phyloP scores from a whole-genome alignment of 176 grass and related monocot genomes.

The Aegilops umbellulata region DNA sequence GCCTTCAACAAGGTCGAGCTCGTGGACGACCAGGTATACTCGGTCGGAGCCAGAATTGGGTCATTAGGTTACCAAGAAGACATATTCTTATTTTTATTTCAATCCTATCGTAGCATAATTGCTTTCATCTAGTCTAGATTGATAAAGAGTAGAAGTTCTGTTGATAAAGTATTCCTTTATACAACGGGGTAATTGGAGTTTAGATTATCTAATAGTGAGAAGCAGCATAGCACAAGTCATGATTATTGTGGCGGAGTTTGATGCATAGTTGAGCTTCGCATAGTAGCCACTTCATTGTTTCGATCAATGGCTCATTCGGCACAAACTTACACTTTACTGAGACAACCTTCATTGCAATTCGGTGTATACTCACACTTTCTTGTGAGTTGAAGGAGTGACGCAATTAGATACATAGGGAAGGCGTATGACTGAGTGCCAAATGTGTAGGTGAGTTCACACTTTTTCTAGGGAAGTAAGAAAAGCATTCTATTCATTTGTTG shows the following conservation, averaged over 20 bases:
- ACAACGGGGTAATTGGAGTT: neutral
- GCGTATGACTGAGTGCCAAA: too few species aligned
- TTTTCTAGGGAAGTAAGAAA: too few species aligned
- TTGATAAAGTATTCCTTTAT: too few species aligned
- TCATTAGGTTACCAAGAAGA: neutral
- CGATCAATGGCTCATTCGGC: neutral
- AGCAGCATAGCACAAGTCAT: neutral
- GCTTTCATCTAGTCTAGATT: neutral
- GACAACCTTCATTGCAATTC: neutral
- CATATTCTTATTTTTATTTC: neutral
- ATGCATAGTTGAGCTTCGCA: neutral
- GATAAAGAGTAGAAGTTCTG: neutral
- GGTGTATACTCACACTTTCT: too few species aligned
- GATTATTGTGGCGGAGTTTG: neutral
- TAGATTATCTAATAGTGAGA: neutral
- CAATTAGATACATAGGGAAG: too few species aligned
- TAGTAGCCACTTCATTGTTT: neutral
- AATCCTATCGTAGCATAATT: neutral
- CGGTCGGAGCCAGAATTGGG: neutral
- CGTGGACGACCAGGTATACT: constrained; percentile 59
- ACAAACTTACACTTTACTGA: neutral
- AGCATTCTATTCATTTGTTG: neutral
- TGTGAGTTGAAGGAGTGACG: too few species aligned
- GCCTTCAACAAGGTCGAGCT: constrained; percentile 90
- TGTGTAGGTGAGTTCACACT: too few species aligned